Evolutionary conservation across 148 eudicot genomes (phyloP).

Genomic region (Spergularia marina): DNA sequence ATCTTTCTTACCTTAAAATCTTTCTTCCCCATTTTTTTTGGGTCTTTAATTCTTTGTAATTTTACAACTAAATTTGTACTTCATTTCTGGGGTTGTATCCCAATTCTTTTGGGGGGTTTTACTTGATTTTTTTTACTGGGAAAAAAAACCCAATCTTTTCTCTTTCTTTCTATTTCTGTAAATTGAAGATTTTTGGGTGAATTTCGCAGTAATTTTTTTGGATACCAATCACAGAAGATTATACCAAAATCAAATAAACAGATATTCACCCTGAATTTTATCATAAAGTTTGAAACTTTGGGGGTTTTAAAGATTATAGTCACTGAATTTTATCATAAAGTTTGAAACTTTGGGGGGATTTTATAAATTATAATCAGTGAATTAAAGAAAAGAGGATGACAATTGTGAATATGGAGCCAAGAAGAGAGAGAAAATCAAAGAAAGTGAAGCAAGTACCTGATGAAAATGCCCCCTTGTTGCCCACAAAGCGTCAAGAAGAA

Average conservation of each 20-base stretch:
- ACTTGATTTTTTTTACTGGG: too few relatives aligned
- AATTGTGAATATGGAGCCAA: constrained; percentile 19
- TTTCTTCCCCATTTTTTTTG: too few relatives aligned
- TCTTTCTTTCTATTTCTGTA: too few relatives aligned
- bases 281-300: constrained; percentile 8
- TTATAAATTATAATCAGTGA: not conserved
- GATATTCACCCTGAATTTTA: too few relatives aligned
- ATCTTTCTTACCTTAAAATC: too few relatives aligned
- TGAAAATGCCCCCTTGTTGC: constrained; percentile 44
- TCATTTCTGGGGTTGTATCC: too few relatives aligned
- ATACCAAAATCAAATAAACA: not conserved
- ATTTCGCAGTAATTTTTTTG: not conserved
- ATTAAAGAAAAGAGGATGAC: constrained; percentile 20
- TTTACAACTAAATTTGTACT: too few relatives aligned
- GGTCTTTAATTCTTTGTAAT: too few relatives aligned
- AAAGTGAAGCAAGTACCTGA: constrained; percentile 32
- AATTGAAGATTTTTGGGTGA: too few relatives aligned
- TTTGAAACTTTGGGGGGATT: constrained; percentile 4
- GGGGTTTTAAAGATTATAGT: too few relatives aligned
- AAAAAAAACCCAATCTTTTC: too few relatives aligned
- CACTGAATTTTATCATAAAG: not conserved
- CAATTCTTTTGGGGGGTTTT: too few relatives aligned
- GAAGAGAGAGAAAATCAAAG: constrained; percentile 29
- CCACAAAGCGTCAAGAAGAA: constrained; percentile 38
- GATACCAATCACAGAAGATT: not conserved